A percentile compares a stretch with the other conserved stretches of the same genome.
phyloP scores from a whole-genome alignment of 2,329 filamentous ascomycete species.

The Diaporthe amygdali region DNA sequence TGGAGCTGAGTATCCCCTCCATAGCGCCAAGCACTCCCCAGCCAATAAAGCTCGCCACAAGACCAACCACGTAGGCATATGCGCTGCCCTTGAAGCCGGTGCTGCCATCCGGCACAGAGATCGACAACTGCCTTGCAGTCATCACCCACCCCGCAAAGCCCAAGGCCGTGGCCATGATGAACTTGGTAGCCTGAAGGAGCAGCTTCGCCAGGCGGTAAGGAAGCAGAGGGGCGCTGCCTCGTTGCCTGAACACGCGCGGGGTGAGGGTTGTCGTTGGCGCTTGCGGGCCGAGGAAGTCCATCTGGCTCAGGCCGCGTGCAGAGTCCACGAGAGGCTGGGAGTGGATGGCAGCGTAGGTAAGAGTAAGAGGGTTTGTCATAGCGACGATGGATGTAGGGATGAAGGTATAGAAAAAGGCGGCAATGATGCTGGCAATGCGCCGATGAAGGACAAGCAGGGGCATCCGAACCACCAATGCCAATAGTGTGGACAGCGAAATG shows the following conservation, averaged over 20 bases:
- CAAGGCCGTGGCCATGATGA: constrained; percentile 87
- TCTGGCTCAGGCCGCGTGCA: constrained; percentile 78
- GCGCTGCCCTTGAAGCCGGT: constrained; percentile 74
- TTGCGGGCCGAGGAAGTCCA: constrained; percentile 78
- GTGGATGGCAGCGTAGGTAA: constrained; percentile 94
- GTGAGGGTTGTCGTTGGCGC: constrained; percentile 76
- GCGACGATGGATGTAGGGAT: constrained; percentile 85
- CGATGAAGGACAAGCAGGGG: constrained; percentile 84
- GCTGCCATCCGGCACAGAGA: constrained; percentile 58
- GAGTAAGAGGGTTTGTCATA: constrained; percentile 86
- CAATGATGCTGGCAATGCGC: constrained; percentile 67
- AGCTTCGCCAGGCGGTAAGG: constrained; percentile 92
- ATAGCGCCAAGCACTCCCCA: constrained; percentile 92
- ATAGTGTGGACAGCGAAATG: constrained; percentile 84
- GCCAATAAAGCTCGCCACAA: constrained; percentile 92
- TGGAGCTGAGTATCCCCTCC: constrained; percentile 85
- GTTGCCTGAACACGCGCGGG: constrained; percentile 53
- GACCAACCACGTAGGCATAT: constrained; percentile 92
- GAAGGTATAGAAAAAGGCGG: constrained; percentile 69
- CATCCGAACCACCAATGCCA: constrained; percentile 80
- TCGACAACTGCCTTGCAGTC: constrained; percentile 78
- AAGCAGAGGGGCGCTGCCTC: constrained; percentile 59
- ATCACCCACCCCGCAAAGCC: constrained; percentile 98
- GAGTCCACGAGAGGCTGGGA: constrained; percentile 81
- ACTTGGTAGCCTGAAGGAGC: constrained; percentile 86